A percentile compares a stretch with the other conserved stretches of the same genome.
Evolutionary conservation across 106 monocot species (phyloP).

Genomic region (Phalaenopsis aphrodite): DNA sequence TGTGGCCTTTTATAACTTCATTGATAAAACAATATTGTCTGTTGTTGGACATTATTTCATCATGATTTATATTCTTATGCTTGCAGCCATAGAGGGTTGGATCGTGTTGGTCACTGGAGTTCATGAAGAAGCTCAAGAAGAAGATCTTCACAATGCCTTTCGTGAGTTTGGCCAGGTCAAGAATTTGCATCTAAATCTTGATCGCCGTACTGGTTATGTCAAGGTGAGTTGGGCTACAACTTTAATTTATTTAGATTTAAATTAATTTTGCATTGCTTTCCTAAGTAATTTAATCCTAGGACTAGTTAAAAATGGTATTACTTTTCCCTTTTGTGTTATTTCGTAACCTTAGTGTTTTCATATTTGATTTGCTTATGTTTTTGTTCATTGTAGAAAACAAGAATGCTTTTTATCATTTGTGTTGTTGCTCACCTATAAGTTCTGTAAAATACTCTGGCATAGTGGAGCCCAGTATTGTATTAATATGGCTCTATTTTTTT

Average conservation of each 20-base stretch:
- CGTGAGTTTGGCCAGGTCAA: slow-evolving; percentile 83
- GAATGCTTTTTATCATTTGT: neutral
- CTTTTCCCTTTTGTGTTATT: neutral
- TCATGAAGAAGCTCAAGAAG: slow-evolving; percentile 97
- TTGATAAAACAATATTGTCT: neutral
- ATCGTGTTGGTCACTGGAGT: slow-evolving; percentile 88
- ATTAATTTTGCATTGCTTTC: neutral
- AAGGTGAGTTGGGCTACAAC: slow-evolving; percentile 42
- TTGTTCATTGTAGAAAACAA: neutral
- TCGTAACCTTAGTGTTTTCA: neutral
- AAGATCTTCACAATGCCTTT: slow-evolving; percentile 81
- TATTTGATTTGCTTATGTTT: neutral
- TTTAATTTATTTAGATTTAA: neutral
- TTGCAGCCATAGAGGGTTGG: slow-evolving; percentile 87
- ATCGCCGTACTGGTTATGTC: slow-evolving; percentile 94
- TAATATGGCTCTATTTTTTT: neutral
- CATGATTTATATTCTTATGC: neutral
- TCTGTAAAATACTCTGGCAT: neutral
- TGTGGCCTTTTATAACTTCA: neutral
- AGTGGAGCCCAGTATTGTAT: neutral
- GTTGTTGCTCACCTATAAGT: neutral
- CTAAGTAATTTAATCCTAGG: neutral
- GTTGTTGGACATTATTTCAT: neutral
- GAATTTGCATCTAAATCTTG: slow-evolving; percentile 92
- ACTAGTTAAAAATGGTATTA: neutral